These are phyloP conservation scores for Venturia aucupariae DNA, from an alignment of 2,329 filamentous ascomycete species.

Conservation along the genomic window DNA sequence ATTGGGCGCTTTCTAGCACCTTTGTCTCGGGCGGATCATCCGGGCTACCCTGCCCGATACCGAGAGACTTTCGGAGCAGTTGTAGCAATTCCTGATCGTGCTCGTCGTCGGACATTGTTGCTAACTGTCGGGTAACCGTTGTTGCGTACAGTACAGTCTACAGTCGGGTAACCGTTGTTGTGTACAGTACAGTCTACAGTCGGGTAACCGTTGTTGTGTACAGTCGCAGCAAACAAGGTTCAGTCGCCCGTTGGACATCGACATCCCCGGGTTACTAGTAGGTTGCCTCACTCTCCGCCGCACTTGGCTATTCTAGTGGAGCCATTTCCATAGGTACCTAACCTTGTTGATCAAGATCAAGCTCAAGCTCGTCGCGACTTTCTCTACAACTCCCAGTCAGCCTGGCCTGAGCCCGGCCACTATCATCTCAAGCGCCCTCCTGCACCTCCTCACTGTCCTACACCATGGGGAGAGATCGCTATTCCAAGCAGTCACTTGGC, in stretches of 20 bases:
- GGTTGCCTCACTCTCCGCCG: neutral
- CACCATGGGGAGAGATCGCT: slow-evolving; percentile 40
- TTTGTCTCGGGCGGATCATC: slow-evolving; percentile 61
- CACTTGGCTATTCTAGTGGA: no score
- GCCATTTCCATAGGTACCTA: no score
- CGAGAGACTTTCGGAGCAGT: slow-evolving; percentile 72
- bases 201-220: no score
- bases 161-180: no score
- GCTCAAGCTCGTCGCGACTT: neutral
- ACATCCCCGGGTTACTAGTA: neutral
- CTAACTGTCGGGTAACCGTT: no score
- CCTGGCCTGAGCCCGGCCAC: neutral
- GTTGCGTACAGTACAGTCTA: no score
- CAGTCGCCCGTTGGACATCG: no score
- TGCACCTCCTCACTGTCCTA: neutral
- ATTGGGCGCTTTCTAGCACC: slow-evolving; percentile 73
- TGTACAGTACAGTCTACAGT: no score
- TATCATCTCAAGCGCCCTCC: neutral
- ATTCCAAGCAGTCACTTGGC: slow-evolving; percentile 56
- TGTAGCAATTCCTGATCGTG: slow-evolving; percentile 79
- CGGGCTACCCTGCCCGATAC: slow-evolving; percentile 45
- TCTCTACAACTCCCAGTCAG: neutral
- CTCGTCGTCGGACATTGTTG: slow-evolving; percentile 78
- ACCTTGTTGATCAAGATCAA: no score
- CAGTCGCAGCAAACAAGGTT: no score